Evolutionary conservation across 495 filamentous ascomycete genomes (phyloP).

Genomic region (Podospora australis): DNA sequence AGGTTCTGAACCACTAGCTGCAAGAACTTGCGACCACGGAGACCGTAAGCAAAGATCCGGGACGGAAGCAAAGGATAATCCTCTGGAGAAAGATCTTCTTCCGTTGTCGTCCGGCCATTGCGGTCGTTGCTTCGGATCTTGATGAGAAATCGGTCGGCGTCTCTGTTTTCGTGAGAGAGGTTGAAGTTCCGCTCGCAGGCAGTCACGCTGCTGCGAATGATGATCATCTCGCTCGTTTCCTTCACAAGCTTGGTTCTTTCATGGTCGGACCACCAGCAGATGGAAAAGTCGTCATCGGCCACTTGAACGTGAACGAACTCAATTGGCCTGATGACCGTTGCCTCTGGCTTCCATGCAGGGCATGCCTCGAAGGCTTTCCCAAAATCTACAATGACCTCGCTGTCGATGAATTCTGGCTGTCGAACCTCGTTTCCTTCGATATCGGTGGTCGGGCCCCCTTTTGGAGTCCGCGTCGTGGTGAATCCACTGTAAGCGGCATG

Average conservation of each 20-base stretch:
- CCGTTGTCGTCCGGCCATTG: neutral
- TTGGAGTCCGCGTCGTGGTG: too few species aligned
- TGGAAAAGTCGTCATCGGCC: neutral
- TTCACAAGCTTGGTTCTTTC: neutral
- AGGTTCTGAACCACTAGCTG: slow-evolving; percentile 27
- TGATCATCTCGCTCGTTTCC: slow-evolving; percentile 1
- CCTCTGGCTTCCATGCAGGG: slow-evolving; percentile 26
- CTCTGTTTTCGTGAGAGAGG: too few species aligned
- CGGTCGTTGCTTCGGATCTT: neutral
- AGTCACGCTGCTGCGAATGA: neutral
- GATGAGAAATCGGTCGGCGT: neutral
- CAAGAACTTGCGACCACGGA: slow-evolving; percentile 34
- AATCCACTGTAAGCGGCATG: too few species aligned
- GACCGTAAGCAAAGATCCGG: slow-evolving; percentile 33
- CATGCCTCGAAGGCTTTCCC: slow-evolving; percentile 35
- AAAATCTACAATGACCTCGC: slow-evolving; percentile 47
- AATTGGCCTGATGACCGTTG: slow-evolving; percentile 4
- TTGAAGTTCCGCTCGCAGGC: neutral
- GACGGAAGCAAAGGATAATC: slow-evolving; percentile 33
- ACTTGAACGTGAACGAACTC: neutral
- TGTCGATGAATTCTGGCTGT: slow-evolving; percentile 34
- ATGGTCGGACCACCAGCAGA: neutral
- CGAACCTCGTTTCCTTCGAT: too few species aligned
- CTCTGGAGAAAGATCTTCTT: slow-evolving; percentile 23
- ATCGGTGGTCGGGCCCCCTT: too few species aligned